Evolutionary conservation across 2,329 filamentous ascomycete genomes (phyloP).

Genomic region (Pseudogymnoascus sp.): DNA sequence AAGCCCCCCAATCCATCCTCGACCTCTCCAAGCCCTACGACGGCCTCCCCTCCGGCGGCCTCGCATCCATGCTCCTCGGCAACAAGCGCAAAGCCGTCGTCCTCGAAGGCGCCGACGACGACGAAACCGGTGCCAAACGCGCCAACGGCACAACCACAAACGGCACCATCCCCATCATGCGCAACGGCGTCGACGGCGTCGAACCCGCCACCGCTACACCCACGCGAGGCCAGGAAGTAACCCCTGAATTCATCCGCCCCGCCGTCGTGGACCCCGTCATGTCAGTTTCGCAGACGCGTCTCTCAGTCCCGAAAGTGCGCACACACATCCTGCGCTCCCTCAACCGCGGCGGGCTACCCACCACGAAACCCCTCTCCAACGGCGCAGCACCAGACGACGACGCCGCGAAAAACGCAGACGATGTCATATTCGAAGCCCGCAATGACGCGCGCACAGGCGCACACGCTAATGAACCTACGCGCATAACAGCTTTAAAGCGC

Average conservation of each 20-base stretch:
- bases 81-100: slow-evolving; percentile 81
- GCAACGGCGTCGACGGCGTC: slow-evolving; percentile 68
- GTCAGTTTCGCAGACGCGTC: slow-evolving; percentile 69
- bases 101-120: slow-evolving; percentile 62
- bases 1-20: slow-evolving; percentile 71
- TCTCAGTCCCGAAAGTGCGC: slow-evolving; percentile 81
- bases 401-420: slow-evolving; percentile 54
- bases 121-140: slow-evolving; percentile 49
- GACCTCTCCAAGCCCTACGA: slow-evolving; percentile 93
- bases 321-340: slow-evolving; percentile 74
- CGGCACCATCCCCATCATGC: slow-evolving; percentile 65
- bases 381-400: slow-evolving; percentile 39
- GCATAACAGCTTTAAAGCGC: slow-evolving; percentile 72
- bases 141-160: slow-evolving; percentile 49
- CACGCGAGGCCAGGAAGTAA: slow-evolving; percentile 53
- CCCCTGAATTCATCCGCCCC: slow-evolving; percentile 77
- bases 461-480: slow-evolving; percentile 70
- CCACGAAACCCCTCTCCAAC: slow-evolving; percentile 18
- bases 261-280: slow-evolving; percentile 78
- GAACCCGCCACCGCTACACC: slow-evolving; percentile 57
- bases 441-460: slow-evolving; percentile 58
- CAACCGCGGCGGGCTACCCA: slow-evolving; percentile 47
- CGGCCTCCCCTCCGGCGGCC: slow-evolving; percentile 79
- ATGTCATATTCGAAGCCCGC: slow-evolving; percentile 76
- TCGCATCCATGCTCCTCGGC: slow-evolving; percentile 76